Percentiles rank a stretch among this genome's conserved stretches.
phyloP scores from a whole-genome alignment of 2,329 filamentous ascomycete genomes.

The Samsoniella hepiali region DNA sequence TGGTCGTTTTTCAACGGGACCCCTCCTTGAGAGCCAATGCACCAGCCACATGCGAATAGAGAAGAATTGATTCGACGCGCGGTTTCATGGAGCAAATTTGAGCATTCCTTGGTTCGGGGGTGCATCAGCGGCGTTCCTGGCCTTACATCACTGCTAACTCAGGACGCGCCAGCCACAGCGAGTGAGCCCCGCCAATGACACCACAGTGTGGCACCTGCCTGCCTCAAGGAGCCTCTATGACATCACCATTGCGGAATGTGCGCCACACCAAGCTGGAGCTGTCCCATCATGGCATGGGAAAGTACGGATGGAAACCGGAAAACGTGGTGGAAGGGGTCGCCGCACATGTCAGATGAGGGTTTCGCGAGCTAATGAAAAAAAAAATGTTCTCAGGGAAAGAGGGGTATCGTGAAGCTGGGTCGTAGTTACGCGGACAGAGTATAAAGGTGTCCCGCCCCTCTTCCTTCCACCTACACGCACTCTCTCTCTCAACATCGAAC shows the following conservation, averaged over 20 bases:
- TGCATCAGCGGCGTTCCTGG: background rate
- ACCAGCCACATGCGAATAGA: background rate
- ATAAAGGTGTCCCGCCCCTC: conserved; percentile 16
- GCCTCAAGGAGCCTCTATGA: conserved; percentile 6
- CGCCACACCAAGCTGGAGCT: conserved; percentile 6
- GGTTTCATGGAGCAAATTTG: background rate
- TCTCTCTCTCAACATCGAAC: background rate
- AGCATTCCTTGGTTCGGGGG: conserved; percentile 3
- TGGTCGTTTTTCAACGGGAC: background rate
- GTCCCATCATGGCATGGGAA: background rate
- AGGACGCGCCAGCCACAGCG: background rate
- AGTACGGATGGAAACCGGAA: background rate
- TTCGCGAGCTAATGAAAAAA: background rate
- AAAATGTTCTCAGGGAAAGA: background rate
- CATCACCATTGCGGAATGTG: conserved; percentile 6
- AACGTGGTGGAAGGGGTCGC: background rate
- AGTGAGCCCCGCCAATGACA: background rate
- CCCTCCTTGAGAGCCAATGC: background rate
- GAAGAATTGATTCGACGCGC: background rate
- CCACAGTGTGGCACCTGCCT: background rate
- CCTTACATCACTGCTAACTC: background rate
- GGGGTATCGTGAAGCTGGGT: conserved; percentile 11
- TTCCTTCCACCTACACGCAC: background rate
- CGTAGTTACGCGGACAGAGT: background rate
- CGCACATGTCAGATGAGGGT: conserved; percentile 8